A percentile compares a stretch with the other conserved stretches of the same genome.
These are phyloP conservation scores for Lathyrus sativus DNA, from an alignment of 306 rosid genomes.

Conservation along the genomic window DNA sequence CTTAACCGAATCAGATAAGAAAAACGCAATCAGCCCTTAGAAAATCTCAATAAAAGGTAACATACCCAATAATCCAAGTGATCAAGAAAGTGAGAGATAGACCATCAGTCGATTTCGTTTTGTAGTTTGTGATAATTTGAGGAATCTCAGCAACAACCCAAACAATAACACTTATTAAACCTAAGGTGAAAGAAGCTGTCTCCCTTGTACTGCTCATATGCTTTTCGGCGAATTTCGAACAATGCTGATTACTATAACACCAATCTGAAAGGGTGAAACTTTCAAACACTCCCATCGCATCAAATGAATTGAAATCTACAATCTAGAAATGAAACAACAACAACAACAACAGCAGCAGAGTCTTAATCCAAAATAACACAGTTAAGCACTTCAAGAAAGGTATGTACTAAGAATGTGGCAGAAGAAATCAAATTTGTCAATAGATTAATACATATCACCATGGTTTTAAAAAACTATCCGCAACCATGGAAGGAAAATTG, in stretches of 20 bases:
- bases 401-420: constrained; percentile 19
- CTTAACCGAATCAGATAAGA: background rate
- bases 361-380: constrained; percentile 6
- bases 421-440: constrained; percentile 28
- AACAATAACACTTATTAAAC: constrained; percentile 59
- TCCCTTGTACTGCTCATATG: constrained; percentile 49
- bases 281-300: constrained; percentile 42
- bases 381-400: constrained; percentile 5
- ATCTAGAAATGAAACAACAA: constrained; percentile 23
- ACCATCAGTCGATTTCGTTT: constrained; percentile 69
- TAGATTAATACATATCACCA: background rate
- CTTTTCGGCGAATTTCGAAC: constrained; percentile 50
- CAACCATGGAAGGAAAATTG: background rate
- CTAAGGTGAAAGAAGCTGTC: constrained; percentile 61
- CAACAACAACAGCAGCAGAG: background rate
- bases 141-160: constrained; percentile 93
- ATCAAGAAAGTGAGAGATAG: constrained; percentile 72
- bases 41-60: background rate
- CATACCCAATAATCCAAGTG: constrained; percentile 82
- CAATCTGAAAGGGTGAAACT: constrained; percentile 32
- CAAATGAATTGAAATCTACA: constrained; percentile 26
- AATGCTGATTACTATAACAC: constrained; percentile 48
- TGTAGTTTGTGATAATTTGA: constrained; percentile 70
- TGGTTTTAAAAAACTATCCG: too few species aligned
- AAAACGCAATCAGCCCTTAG: background rate